Conservation (phyloP, 371 early-diverging fungal genomes). For the Zychaea mexicana region DNA sequence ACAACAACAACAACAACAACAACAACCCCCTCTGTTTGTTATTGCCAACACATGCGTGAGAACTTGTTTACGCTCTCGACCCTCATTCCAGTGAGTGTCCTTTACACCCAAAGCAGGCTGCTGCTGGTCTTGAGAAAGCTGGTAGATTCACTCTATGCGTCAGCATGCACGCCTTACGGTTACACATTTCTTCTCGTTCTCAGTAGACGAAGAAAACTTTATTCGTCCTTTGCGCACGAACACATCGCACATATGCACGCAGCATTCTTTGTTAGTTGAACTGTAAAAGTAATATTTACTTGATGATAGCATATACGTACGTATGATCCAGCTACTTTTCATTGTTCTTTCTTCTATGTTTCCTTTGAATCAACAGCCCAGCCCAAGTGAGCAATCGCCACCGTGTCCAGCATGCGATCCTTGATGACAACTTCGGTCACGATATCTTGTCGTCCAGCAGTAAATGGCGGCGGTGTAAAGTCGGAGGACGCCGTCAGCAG, state of each 20-base stretch:
- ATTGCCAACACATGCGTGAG: no score
- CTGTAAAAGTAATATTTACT: no score
- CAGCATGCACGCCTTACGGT: neutral
- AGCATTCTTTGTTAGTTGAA: no score
- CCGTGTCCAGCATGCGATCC: slow-evolving; percentile 50
- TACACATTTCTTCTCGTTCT: neutral
- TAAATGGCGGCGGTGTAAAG: slow-evolving; percentile 21
- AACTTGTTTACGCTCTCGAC: neutral
- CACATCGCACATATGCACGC: no score
- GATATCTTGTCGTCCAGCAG: slow-evolving; percentile 23
- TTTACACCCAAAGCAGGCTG: neutral
- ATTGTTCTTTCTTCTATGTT: slow-evolving; percentile 8
- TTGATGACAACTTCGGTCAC: slow-evolving; percentile 48
- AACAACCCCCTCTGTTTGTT: no score
- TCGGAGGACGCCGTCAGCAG: slow-evolving; percentile 53
- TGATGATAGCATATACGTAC: no score
- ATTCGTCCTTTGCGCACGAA: neutral
- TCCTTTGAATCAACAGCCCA: slow-evolving; percentile 42
- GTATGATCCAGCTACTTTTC: neutral
- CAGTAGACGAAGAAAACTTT: slow-evolving; percentile 4
- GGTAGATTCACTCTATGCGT: neutral
- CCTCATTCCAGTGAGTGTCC: neutral
- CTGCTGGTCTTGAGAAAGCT: neutral
- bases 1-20: no score
- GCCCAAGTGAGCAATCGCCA: slow-evolving; percentile 39